Evolutionary conservation across 805 yeast species (phyloP), one percentile per base, ranked within the genome.

Genomic region (Teunomyces cretensis): DNA sequence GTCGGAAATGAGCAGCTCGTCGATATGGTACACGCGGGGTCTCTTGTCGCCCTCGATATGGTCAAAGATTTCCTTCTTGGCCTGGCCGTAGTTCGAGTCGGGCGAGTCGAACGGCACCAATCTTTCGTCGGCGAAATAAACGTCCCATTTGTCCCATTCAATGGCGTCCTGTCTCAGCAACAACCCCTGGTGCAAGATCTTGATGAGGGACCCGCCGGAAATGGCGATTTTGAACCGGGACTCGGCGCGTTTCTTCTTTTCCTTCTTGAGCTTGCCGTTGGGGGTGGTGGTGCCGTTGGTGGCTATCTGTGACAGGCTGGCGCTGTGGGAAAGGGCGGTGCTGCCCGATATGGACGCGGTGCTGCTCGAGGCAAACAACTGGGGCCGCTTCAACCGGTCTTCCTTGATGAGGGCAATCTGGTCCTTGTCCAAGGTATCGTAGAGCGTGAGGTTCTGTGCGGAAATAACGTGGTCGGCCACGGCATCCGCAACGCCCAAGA

Each of bases 61-160:
- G 68, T 89, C 96, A 51, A 92, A 84, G 35, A 94, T 77, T 50
- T 86, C 83, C 42, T 92, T 70, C 61, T 89, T 88, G 41, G 94
- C 89, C 48, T 79, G 81, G n/a, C 97, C 97, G 57, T 84, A 92
- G 64, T 92, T 92, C 44, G 95, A 85, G 57, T 89, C 92, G 7
- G 79, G 79, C 22, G 87, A 81, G 41, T 80, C 85, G 53, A 89
- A 88, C 35, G 96, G 94, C 33, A 92, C 98, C 51, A 92, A 74
- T 64, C 98, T 80, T 71, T 92, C 98, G 67, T 92, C 98, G 5
- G 97, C 97, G 70, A 92, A 91, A 66, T 89, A 92, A 41, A 92
- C 80, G 64, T 92, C 97, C 98, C 98, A 92, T 61, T 83, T 84
- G 38, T 81, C 84, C 97, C 97, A 92, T 54, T 83, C 84, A 17